Conservation (phyloP, 116 monocot species). For the Iris pallida region DNA sequence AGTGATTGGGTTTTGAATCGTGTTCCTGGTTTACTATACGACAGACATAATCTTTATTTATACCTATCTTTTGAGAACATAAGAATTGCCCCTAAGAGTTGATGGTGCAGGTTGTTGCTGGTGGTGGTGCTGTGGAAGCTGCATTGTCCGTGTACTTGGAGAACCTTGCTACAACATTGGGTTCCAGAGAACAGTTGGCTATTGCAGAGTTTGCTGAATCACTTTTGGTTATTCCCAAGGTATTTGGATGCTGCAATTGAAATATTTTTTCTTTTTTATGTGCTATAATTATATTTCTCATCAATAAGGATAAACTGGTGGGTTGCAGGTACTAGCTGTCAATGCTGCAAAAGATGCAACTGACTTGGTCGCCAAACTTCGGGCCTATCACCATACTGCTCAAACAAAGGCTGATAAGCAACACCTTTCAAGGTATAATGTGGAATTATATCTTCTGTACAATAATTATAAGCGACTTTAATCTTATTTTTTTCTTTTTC, state of each 20-base stretch:
- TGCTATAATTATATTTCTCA: conserved; percentile 1
- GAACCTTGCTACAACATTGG: conserved; percentile 86
- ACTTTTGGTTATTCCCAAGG: conserved; percentile 94
- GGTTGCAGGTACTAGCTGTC: conserved; percentile 75
- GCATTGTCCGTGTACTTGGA: conserved; percentile 92
- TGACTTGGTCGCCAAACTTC: conserved; percentile 85
- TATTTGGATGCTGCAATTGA: conserved; percentile 13
- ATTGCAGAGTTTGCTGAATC: conserved; percentile 99
- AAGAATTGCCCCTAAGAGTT: neutral
- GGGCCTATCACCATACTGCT: conserved; percentile 91
- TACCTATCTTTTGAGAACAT: neutral
- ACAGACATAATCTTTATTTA: neutral
- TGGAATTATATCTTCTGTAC: too few species aligned
- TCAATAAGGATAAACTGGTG: conserved; percentile 6
- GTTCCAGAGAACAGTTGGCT: conserved; percentile 94
- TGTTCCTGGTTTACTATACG: too few species aligned
- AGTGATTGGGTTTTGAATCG: too few species aligned
- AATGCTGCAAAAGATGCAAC: conserved; percentile 99
- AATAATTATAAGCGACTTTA: too few species aligned
- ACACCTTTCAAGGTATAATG: conserved; percentile 71
- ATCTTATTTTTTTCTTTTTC: too few species aligned
- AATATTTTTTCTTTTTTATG: neutral
- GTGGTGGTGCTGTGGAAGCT: conserved; percentile 96
- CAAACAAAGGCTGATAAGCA: conserved; percentile 93
- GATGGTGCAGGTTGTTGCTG: conserved; percentile 80